Conservation (phyloP, 1,284 basidiomycete species). For the Naganishia albida region DNA sequence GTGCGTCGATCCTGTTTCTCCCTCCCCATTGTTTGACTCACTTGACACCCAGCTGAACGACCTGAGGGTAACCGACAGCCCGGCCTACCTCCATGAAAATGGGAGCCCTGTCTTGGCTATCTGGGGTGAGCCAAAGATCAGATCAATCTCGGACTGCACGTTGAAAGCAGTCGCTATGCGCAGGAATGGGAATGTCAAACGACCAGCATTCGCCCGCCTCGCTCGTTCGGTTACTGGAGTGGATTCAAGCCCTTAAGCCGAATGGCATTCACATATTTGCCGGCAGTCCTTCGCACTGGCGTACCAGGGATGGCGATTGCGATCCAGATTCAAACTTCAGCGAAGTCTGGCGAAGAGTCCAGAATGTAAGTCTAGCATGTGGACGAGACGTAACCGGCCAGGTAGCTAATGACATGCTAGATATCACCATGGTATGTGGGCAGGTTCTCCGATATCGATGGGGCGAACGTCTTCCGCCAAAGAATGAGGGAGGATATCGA, state of each 20-base stretch:
- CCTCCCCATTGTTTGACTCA: background rate
- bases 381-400: background rate
- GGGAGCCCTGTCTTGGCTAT: conserved; percentile 35
- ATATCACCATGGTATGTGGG: conserved; percentile 37
- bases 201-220: conserved; percentile 30
- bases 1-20: conserved; percentile 10
- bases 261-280: conserved; percentile 35
- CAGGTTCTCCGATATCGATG: conserved; percentile 30
- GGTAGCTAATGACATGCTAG: background rate
- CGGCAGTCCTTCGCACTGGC: conserved; percentile 34
- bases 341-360: conserved; percentile 36
- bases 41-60: conserved; percentile 30
- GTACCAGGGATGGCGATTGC: conserved; percentile 32
- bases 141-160: too few relatives aligned
- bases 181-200: conserved; percentile 36
- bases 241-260: conserved; percentile 22
- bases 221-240: conserved; percentile 30
- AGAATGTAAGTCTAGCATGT: conserved; percentile 23
- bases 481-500: conserved; percentile 33
- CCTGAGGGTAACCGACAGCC: conserved; percentile 27
- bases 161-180: too few relatives aligned
- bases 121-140: conserved; percentile 31
- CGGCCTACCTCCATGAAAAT: conserved; percentile 33
- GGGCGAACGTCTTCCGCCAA: conserved; percentile 30
- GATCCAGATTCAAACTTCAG: conserved; percentile 30